These are phyloP conservation scores for Microsporum audouinii DNA, from an alignment of 2,329 filamentous ascomycete species.

Conservation along the genomic window DNA sequence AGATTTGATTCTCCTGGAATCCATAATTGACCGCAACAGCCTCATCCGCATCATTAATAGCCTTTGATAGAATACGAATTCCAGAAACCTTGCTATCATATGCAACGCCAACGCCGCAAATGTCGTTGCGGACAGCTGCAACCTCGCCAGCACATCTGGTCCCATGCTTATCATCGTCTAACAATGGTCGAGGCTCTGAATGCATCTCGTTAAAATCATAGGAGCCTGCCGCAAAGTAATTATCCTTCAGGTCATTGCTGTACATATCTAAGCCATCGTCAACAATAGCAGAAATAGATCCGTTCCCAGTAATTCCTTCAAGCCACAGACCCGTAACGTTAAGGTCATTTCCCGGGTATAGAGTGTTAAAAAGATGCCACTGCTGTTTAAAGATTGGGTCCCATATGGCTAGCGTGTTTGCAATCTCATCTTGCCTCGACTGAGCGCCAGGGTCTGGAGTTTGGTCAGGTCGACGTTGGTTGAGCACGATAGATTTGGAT, in stretches of 20 bases:
- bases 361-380: conserved; percentile 85
- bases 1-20: conserved; percentile 85
- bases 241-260: conserved; percentile 80
- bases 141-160: conserved; percentile 94
- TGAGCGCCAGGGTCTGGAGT: conserved; percentile 41
- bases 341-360: conserved; percentile 75
- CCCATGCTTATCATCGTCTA: conserved; percentile 78
- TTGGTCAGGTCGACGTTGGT: conserved; percentile 6
- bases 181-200: conserved; percentile 65
- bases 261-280: conserved; percentile 96
- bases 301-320: conserved; percentile 79
- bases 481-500: neutral
- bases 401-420: conserved; percentile 56
- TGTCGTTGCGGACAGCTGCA: conserved; percentile 78
- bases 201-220: conserved; percentile 90
- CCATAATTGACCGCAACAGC: conserved; percentile 86
- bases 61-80: conserved; percentile 80
- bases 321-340: conserved; percentile 94
- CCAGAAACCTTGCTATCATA: conserved; percentile 85
- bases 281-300: conserved; percentile 82
- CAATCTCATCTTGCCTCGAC: conserved; percentile 49
- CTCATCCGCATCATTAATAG: conserved; percentile 87
- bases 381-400: conserved; percentile 91
- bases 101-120: conserved; percentile 90
- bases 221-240: conserved; percentile 86